Evolutionary conservation across 2,329 filamentous ascomycete species (phyloP).

Genomic region (Neofusicoccum cordaticola): DNA sequence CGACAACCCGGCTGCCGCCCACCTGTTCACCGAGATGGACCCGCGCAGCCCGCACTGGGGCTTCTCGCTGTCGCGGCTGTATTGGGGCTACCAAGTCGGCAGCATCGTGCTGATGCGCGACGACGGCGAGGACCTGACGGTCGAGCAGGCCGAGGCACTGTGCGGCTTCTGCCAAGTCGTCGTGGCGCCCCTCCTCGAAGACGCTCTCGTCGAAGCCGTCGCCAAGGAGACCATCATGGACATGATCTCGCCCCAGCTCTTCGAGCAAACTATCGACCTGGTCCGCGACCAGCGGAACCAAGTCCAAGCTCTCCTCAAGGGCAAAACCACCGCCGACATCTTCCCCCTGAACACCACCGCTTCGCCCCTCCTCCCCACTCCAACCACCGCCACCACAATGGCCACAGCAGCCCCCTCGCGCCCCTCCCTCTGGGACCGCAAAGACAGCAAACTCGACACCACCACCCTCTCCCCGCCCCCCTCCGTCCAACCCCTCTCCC

Average conservation of each 20-base stretch:
- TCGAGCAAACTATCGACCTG: neutral
- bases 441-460: neutral
- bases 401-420: neutral
- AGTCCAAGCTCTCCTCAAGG: neutral
- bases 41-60: neutral
- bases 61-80: neutral
- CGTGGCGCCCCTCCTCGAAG: neutral
- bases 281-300: neutral
- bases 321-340: neutral
- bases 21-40: neutral
- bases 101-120: slow-evolving; percentile 9
- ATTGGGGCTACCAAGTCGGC: neutral
- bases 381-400: neutral
- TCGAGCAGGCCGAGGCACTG: neutral
- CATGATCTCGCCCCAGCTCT: neutral
- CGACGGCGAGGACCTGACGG: neutral
- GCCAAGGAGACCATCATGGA: neutral
- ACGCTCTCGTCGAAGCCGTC: neutral
- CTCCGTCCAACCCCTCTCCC: neutral
- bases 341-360: neutral
- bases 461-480: neutral
- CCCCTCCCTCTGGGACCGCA: neutral
- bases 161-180: neutral
- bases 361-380: neutral
- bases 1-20: neutral